Evolutionary conservation across 371 early-diverging fungal genomes (phyloP), one percentile per base, ranked within the genome.

Genomic region (Mucor irregularis): DNA sequence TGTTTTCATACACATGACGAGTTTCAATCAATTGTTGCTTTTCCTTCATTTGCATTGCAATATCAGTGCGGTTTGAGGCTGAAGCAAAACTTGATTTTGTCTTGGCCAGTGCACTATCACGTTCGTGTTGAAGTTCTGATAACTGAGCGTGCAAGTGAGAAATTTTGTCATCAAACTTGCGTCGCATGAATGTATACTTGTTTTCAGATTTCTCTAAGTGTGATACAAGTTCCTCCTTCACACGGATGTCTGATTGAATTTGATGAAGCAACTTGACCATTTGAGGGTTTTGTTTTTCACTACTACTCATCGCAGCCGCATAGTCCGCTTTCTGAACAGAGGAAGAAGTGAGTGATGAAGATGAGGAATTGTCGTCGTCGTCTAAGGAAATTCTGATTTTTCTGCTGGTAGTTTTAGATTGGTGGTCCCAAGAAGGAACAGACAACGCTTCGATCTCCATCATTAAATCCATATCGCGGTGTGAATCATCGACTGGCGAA

Each of bases 131-230:
- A 21, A 89, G 64, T 13, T 76, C 78, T 3, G 65, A 49, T 7
- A 90, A 63, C 35, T 85, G 81, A 1, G 71, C 53, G 54, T 89
- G 87, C 48, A 91, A 70, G 3, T 69, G 57, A 5, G 58, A 50
- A 22, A 93, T 70, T 58, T 87, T 86, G 13, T 84, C 83, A 49
- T 93, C 90, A 63, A 90, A 93, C 38, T 89, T 84, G 22, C 72
- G 68, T 7, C 81, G 68, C 88, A 88, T 83, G 21, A 71, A 75
- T 0, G 69, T 47, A 49, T 80, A 83, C 37, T 87, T 83, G 10
- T 66, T 69, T 51, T 85, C 85, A 3, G 81, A 80, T 35, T 71
- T 72, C 59, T 86, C 88, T 4, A 87, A 69, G 37, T 83, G 82
- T 14, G 64, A 51, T 4, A 84, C 83, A 4, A 86, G 73, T 35